Base-by-base conservation (phyloP, 306 rosid species). In the Inga leiocalycina region DNA sequence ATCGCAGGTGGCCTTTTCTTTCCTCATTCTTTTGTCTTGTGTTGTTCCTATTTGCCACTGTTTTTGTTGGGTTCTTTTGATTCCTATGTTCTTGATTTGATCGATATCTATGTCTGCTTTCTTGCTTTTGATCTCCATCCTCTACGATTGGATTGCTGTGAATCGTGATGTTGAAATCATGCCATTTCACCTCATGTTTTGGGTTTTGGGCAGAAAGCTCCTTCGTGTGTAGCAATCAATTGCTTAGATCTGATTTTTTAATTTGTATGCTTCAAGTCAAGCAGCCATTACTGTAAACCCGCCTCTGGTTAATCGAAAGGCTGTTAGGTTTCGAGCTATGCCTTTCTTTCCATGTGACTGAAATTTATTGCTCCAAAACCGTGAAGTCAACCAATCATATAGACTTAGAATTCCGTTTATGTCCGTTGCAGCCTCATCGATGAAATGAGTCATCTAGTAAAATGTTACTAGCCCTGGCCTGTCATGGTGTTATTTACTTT, bases 191-290 rank as follows among this genome's bases (percentile, higher is more conserved):
- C 13, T 51, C 13, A 6, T n/a, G 11, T 57, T 57, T 61, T 71
- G 35, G 70, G 70, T 49, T n/a, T 46, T 75, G 57, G 32, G 9
- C 6, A 4, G 67, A n/a, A n/a, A 8, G 13, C 41, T 32, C 48
- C 61, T 43, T 61, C 84, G n/a, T 85, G 62, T 32, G 3, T 46
- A 35, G 20, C 75, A 39, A 75, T 75, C 79, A 71, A 52, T 76
- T 76, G n/a, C 80, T 15, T 32, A 66, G 87, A 80, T 86, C 85
- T 44, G 80, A 76, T 52, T 17, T 5, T 17, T 5, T 17, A 52
- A 52, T 52, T 17, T 56, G 4, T 54, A 24, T 32, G n/a, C 75
- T 34, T 79, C 54, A 35, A 22, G 20, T 22, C n/a, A 71, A 32
- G 39, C 59, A 45, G 2, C 76, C 76, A 22, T 22, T 45, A 2